These are phyloP conservation scores for Umbelopsis sp. DNA, from an alignment of 192 early-diverging fungal species.

Conservation along the genomic window DNA sequence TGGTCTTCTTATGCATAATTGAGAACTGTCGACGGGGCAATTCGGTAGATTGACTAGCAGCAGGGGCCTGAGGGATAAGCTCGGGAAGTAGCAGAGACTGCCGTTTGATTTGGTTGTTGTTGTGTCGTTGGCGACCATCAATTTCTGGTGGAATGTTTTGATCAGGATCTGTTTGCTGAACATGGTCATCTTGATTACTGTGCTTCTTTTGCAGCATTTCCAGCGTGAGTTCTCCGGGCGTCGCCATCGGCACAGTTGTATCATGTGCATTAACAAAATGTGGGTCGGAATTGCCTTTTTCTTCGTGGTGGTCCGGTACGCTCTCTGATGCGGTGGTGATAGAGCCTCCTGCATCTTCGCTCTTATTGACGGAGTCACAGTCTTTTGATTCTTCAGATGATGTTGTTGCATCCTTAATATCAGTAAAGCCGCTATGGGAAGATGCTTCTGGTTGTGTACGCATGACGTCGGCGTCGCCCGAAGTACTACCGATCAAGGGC, in stretches of 20 bases:
- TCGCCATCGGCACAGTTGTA: background rate
- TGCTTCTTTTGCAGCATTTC: background rate
- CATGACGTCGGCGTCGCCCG: background rate
- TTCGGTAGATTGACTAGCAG: background rate
- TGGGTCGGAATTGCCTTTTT: constrained; percentile 16
- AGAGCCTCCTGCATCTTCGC: background rate
- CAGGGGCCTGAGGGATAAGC: background rate
- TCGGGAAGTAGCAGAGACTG: background rate
- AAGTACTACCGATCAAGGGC: background rate
- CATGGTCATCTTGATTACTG: background rate
- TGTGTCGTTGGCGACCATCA: background rate
- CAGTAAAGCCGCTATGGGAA: background rate
- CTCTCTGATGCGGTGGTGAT: background rate
- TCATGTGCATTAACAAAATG: constrained; percentile 12
- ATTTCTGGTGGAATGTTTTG: background rate
- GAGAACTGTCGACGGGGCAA: constrained; percentile 4
- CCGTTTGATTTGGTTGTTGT: background rate
- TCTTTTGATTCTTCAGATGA: background rate
- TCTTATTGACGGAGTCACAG: background rate
- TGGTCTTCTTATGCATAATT: background rate
- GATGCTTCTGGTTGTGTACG: background rate
- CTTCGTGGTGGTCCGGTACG: background rate
- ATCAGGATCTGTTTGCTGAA: background rate
- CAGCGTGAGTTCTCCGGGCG: background rate
- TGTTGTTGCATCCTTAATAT: background rate